Evolutionary conservation across 75 land plant genomes (phyloP).

Genomic region (Chamaecyparis obtusa): DNA sequence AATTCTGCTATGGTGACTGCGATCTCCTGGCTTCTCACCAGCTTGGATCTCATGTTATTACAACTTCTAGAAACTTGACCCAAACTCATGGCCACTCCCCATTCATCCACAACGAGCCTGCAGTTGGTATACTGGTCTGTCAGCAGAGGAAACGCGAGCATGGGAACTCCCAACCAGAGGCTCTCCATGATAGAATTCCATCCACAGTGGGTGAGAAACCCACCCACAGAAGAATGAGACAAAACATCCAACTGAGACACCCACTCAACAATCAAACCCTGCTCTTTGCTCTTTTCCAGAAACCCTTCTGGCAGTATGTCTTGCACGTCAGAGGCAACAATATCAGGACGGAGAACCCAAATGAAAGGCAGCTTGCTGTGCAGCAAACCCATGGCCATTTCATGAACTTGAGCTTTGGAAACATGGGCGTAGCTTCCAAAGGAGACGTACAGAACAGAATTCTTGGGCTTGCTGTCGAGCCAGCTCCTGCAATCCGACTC

Average conservation of each 20-base stretch:
- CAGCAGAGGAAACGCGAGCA: conserved; percentile 50
- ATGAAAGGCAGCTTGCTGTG: conserved; percentile 35
- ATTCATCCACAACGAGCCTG: conserved; percentile 45
- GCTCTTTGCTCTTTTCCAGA: conserved; percentile 15
- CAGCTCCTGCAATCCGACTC: conserved; percentile 44
- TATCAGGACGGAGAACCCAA: conserved; percentile 54
- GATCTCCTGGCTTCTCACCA: conserved; percentile 21
- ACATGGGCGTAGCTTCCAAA: conserved; percentile 50
- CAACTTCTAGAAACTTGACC: background rate
- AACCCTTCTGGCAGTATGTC: conserved; percentile 44
- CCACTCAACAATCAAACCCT: conserved; percentile 47
- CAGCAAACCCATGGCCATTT: conserved; percentile 40
- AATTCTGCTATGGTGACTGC: conserved; percentile 15
- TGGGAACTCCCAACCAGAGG: conserved; percentile 41
- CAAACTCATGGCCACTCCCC: conserved; percentile 38
- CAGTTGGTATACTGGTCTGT: conserved; percentile 52
- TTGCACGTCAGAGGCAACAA: conserved; percentile 25
- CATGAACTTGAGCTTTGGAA: conserved; percentile 23
- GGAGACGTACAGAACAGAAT: conserved; percentile 54
- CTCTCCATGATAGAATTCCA: conserved; percentile 74
- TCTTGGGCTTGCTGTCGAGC: conserved; percentile 32
- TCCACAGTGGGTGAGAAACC: conserved; percentile 60
- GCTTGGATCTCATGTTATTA: background rate
- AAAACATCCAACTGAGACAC: conserved; percentile 38
- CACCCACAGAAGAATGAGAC: conserved; percentile 47